Conservation (phyloP, 2,329 filamentous ascomycete species). For the Aspergillus fructus region DNA sequence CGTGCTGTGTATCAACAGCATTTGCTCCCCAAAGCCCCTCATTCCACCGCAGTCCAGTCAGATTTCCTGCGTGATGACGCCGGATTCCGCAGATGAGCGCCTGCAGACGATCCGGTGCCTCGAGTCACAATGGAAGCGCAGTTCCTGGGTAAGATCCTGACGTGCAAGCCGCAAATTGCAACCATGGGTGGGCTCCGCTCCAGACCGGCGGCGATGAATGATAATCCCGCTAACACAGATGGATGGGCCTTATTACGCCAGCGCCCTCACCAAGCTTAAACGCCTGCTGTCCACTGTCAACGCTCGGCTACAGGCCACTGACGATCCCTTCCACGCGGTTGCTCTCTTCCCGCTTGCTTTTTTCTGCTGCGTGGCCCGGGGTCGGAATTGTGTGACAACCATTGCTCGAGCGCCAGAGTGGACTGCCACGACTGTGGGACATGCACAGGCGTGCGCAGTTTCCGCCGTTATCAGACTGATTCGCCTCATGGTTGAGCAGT, state of each 20-base stretch:
- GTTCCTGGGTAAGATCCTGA: background rate
- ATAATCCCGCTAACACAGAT: conserved; percentile 17
- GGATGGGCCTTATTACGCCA: conserved; percentile 17
- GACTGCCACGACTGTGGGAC: background rate
- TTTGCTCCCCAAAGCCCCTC: background rate
- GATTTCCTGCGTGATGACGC: background rate
- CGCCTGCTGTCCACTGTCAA: conserved; percentile 5
- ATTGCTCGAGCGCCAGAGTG: too few species aligned
- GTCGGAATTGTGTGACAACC: conserved; percentile 5
- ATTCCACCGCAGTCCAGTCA: background rate
- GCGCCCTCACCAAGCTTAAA: conserved; percentile 17
- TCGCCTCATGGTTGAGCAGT: background rate
- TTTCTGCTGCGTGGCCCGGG: background rate
- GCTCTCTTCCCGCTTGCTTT: conserved; percentile 2
- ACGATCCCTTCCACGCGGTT: background rate
- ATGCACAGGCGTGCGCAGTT: background rate
- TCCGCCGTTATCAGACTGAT: background rate
- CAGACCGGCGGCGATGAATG: conserved; percentile 20
- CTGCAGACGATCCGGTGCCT: too few species aligned
- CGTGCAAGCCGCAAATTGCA: background rate
- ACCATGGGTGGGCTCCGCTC: conserved; percentile 14
- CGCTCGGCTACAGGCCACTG: background rate
- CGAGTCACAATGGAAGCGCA: background rate
- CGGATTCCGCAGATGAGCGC: too few species aligned
- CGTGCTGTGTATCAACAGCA: background rate